phyloP scores from a whole-genome alignment of 768 basidiomycete genomes.

The Rossbeevera mucosa region DNA sequence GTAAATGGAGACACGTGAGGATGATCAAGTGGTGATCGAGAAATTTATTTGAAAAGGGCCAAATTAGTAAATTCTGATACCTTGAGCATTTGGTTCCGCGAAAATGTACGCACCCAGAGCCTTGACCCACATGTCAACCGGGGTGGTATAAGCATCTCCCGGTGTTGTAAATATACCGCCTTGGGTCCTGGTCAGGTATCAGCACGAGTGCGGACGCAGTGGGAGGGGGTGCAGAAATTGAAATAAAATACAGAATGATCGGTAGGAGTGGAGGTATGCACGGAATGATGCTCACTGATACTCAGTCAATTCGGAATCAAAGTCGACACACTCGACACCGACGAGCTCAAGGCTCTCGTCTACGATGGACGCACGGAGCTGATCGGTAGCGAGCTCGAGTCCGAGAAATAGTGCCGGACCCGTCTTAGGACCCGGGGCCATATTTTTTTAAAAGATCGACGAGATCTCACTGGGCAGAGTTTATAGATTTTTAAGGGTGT shows the following conservation, averaged over 20 bases:
- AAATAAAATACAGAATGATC: not conserved
- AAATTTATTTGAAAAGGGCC: conserved; percentile 23
- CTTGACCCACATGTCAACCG: conserved; percentile 89
- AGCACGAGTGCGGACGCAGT: conserved; percentile 13
- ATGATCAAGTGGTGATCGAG: conserved; percentile 32
- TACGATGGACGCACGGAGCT: conserved; percentile 76
- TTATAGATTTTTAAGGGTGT: conserved; percentile 3
- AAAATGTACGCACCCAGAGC: conserved; percentile 53
- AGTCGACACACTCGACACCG: conserved; percentile 78
- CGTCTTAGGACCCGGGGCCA: conserved; percentile 37
- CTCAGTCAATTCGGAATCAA: conserved; percentile 74
- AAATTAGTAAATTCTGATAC: conserved; percentile 36
- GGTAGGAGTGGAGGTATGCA: not conserved
- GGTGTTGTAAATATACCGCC: conserved; percentile 85
- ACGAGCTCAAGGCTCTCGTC: conserved; percentile 80
- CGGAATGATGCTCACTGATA: conserved; percentile 59
- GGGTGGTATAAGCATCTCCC: conserved; percentile 83
- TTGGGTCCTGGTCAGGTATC: conserved; percentile 54
- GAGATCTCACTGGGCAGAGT: conserved; percentile 1
- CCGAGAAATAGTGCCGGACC: conserved; percentile 70
- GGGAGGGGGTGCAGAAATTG: not conserved
- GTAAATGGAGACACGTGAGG: conserved; percentile 18
- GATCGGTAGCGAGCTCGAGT: conserved; percentile 80
- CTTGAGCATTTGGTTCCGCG: conserved; percentile 61
- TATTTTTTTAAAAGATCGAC: conserved; percentile 15